These are phyloP conservation scores for Colletotrichum kahawae DNA, from an alignment of 2,329 filamentous ascomycete genomes.

Conservation along the genomic window DNA sequence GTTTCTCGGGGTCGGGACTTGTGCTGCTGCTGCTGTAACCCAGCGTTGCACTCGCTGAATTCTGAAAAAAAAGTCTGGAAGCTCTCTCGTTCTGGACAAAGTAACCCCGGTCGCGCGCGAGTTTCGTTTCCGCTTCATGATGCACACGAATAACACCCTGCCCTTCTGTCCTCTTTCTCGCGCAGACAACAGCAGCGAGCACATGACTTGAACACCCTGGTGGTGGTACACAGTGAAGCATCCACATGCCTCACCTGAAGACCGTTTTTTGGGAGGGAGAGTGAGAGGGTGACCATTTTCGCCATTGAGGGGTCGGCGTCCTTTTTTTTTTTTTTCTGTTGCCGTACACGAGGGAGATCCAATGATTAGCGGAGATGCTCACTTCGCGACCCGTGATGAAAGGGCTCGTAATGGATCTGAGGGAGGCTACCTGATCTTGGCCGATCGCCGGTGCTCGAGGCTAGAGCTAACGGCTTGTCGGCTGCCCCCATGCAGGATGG, in stretches of 20 bases:
- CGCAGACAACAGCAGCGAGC: neutral
- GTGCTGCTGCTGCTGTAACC: neutral
- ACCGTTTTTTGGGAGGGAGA: neutral
- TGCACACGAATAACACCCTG: neutral
- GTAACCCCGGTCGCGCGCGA: neutral
- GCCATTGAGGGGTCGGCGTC: neutral
- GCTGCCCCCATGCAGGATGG: neutral
- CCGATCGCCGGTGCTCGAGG: neutral
- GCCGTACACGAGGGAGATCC: neutral
- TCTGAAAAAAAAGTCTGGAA: neutral
- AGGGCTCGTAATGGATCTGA: neutral
- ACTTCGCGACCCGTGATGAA: neutral
- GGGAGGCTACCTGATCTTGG: neutral
- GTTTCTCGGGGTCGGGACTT: constrained; percentile 11
- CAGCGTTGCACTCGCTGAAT: neutral
- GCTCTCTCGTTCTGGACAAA: neutral
- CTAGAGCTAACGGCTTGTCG: neutral
- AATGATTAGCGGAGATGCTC: neutral
- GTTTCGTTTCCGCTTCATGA: constrained; percentile 4
- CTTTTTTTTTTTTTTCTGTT: neutral
- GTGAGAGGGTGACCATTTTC: neutral
- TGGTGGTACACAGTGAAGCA: neutral
- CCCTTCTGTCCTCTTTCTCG: neutral
- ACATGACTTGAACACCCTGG: neutral
- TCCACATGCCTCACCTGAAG: neutral